These are phyloP conservation scores for Calonectria pteridis DNA, from an alignment of 2,329 filamentous ascomycete species.

Conservation along the genomic window DNA sequence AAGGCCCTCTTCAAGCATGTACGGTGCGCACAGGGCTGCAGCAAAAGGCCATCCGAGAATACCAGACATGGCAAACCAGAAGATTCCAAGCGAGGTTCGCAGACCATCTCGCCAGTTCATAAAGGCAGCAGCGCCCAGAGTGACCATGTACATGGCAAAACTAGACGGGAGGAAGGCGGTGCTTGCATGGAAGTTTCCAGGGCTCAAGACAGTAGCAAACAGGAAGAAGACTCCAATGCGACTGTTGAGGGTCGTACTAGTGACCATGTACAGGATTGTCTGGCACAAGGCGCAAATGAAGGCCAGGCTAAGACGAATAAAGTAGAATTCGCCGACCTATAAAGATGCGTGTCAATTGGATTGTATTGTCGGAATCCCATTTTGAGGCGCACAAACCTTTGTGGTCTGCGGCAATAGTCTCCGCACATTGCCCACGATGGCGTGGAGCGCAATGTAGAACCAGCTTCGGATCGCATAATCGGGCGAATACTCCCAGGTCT, in stretches of 20 bases:
- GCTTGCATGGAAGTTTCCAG: constrained; percentile 94
- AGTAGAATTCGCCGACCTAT: constrained; percentile 85
- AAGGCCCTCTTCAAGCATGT: constrained; percentile 81
- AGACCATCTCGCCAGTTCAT: constrained; percentile 88
- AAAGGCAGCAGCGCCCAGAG: constrained; percentile 88
- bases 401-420: constrained; percentile 72
- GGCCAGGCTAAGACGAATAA: constrained; percentile 81
- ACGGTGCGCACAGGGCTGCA: constrained; percentile 83
- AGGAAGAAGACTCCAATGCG: constrained; percentile 89
- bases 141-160: constrained; percentile 95
- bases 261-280: constrained; percentile 82
- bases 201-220: constrained; percentile 80
- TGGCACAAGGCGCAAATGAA: constrained; percentile 84
- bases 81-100: constrained; percentile 85
- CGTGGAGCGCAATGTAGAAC: constrained; percentile 88
- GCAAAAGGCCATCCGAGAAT: constrained; percentile 96
- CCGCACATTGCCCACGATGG: constrained; percentile 75
- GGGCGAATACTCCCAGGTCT: constrained; percentile 99
- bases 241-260: constrained; percentile 82
- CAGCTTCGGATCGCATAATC: constrained; percentile 96
- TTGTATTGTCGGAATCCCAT: background rate
- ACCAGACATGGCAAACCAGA: constrained; percentile 89
- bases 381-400: constrained; percentile 58
- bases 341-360: constrained; percentile 19
- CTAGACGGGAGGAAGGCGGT: constrained; percentile 90